Conservation (phyloP, 1,139 yeast species). For the Groenewaldozyma auringiensis region DNA sequence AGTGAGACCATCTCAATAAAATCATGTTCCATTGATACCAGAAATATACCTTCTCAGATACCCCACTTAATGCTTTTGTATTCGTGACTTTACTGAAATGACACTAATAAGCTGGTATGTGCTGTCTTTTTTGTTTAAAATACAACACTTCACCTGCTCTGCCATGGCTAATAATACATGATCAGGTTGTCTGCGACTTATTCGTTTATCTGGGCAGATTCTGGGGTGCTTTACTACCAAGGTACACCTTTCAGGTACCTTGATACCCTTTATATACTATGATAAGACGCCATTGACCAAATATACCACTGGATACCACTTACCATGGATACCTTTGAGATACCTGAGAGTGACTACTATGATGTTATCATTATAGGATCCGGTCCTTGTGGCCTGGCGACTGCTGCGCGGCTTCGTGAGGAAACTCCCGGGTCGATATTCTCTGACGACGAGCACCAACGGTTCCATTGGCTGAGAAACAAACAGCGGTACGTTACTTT, state of each 20-base stretch:
- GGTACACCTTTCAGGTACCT: background rate
- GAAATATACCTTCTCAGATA: too few species aligned
- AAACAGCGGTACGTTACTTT: constrained; percentile 5
- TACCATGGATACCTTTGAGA: constrained; percentile 3
- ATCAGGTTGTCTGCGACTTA: too few species aligned
- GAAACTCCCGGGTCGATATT: constrained; percentile 15
- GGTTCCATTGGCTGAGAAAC: constrained; percentile 16
- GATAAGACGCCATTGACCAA: background rate
- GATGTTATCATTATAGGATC: constrained; percentile 16
- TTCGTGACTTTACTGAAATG: too few species aligned
- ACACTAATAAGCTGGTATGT: too few species aligned
- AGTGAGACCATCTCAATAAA: too few species aligned
- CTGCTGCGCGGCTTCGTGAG: constrained; percentile 15
- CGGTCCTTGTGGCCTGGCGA: constrained; percentile 17
- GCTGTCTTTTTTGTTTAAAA: too few species aligned
- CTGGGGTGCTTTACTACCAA: too few species aligned
- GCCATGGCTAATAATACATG: too few species aligned
- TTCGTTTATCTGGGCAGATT: too few species aligned
- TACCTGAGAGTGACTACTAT: constrained; percentile 3
- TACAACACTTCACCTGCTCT: too few species aligned
- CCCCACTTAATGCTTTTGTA: too few species aligned
- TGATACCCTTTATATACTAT: background rate
- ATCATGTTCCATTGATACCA: too few species aligned
- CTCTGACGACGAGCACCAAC: constrained; percentile 17
- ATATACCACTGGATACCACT: background rate